Conservation (phyloP, 2,329 filamentous ascomycete species). For the Ophiostoma ips region DNA sequence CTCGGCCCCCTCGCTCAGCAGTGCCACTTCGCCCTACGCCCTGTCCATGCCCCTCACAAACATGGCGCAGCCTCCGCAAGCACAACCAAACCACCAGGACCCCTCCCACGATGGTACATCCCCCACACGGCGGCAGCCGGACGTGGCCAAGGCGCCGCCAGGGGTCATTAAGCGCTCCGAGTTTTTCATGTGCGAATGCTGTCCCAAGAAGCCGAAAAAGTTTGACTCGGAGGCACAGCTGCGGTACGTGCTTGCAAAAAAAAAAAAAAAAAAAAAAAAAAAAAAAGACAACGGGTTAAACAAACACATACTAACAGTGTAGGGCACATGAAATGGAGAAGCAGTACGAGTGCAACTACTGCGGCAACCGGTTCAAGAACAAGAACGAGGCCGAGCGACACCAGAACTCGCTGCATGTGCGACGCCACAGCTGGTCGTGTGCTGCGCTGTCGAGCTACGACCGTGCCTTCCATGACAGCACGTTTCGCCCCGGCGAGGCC, state of each 20-base stretch:
- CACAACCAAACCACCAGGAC: conserved; percentile 31
- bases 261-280: too few relatives aligned
- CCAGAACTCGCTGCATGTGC: conserved; percentile 85
- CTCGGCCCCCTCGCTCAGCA: conserved; percentile 14
- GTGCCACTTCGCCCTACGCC: conserved; percentile 34
- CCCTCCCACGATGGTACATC: conserved; percentile 31
- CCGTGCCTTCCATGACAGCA: conserved; percentile 76
- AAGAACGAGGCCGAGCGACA: conserved; percentile 97
- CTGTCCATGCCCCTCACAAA: conserved; percentile 34
- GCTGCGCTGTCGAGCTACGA: conserved; percentile 66
- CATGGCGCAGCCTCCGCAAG: conserved; percentile 34
- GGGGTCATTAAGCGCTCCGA: conserved; percentile 30
- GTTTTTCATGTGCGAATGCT: conserved; percentile 72
- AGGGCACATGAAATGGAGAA: conserved; percentile 89
- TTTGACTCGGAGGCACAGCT: conserved; percentile 77
- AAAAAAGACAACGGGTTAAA: too few relatives aligned
- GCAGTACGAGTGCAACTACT: conserved; percentile 87
- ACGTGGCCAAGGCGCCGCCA: conserved; percentile 24
- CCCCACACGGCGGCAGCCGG: conserved; percentile 34
- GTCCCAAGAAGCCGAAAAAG: conserved; percentile 92
- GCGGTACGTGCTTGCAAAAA: conserved; percentile 63
- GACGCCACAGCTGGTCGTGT: conserved; percentile 93
- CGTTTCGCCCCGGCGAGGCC: conserved; percentile 46
- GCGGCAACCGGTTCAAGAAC: conserved; percentile 94
- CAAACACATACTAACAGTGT: conserved; percentile 6